phyloP scores from a whole-genome alignment of 177 flowering plant species.

The Vitis hybrid region DNA sequence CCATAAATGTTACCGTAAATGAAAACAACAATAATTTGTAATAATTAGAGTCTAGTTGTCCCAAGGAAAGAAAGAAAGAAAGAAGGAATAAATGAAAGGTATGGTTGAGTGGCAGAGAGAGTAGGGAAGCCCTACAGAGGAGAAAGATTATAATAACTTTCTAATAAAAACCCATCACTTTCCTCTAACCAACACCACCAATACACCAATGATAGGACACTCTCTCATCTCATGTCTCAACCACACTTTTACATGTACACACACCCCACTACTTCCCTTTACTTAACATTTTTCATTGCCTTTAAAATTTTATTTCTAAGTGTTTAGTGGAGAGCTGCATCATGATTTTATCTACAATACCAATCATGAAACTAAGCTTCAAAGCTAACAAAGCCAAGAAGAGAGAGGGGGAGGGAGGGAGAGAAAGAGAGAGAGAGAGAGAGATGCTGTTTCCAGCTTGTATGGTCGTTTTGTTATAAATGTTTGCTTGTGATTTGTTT shows the following conservation, averaged over 20 bases:
- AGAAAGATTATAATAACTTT: background rate
- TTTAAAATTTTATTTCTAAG: background rate
- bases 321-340: slow-evolving; percentile 19
- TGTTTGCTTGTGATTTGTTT: slow-evolving; percentile 2
- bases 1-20: too few species aligned
- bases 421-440: slow-evolving; percentile 1
- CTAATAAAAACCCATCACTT: slow-evolving; percentile 4
- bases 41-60: background rate
- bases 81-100: too few species aligned
- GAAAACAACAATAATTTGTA: background rate
- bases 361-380: slow-evolving; percentile 64
- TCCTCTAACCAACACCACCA: slow-evolving; percentile 12
- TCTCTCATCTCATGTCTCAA: background rate
- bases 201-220: background rate
- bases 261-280: too few species aligned
- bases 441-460: slow-evolving; percentile 9
- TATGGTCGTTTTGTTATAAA: slow-evolving; percentile 1
- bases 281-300: too few species aligned
- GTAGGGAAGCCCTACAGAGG: background rate
- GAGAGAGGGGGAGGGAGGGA: background rate
- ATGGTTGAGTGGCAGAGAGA: too few species aligned
- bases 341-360: slow-evolving; percentile 21
- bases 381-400: slow-evolving; percentile 43
- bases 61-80: slow-evolving; percentile 11
- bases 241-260: too few species aligned